A percentile compares a stretch with the other conserved stretches of the same genome.
phyloP scores from a whole-genome alignment of 2,329 filamentous ascomycete genomes.

The Aspergillus ibericus region DNA sequence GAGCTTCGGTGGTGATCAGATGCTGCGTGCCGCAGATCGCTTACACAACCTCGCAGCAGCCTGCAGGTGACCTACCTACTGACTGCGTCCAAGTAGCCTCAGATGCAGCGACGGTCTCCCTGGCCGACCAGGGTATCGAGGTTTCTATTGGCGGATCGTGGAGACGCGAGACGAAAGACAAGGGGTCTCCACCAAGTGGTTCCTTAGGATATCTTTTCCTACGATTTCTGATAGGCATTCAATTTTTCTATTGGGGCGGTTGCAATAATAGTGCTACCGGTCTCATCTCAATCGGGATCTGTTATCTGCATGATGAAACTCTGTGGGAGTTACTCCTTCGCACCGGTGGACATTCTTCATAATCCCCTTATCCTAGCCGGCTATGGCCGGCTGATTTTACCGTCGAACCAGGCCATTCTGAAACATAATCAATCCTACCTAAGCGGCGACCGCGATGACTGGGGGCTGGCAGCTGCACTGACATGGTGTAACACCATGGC shows the following conservation, averaged over 20 bases:
- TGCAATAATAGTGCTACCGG: not conserved
- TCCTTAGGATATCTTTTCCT: conserved; percentile 12
- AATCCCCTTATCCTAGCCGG: not conserved
- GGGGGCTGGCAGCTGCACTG: conserved; percentile 2
- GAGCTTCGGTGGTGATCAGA: conserved; percentile 11
- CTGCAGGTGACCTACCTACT: conserved; percentile 19
- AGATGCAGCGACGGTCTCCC: conserved; percentile 6
- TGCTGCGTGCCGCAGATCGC: conserved; percentile 15
- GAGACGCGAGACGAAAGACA: not conserved
- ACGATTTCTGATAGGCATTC: not conserved
- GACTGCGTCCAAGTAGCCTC: conserved; percentile 13
- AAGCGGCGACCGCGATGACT: not conserved
- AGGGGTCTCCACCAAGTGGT: not conserved
- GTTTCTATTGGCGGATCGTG: conserved; percentile 6
- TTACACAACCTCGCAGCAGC: conserved; percentile 15
- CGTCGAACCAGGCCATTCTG: conserved; percentile 12
- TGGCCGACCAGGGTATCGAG: conserved; percentile 9
- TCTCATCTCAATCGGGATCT: not conserved
- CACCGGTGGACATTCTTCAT: not conserved
- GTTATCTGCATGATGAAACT: not conserved
- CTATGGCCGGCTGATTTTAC: conserved; percentile 11
- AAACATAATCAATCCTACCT: not conserved
- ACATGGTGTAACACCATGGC: not conserved
- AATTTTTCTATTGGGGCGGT: not conserved
- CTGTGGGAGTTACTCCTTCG: not conserved